Percentiles rank a stretch among this genome's conserved stretches.
Evolutionary conservation across 176 grass and related monocot species (phyloP).

Genomic region (Puya raimondii): DNA sequence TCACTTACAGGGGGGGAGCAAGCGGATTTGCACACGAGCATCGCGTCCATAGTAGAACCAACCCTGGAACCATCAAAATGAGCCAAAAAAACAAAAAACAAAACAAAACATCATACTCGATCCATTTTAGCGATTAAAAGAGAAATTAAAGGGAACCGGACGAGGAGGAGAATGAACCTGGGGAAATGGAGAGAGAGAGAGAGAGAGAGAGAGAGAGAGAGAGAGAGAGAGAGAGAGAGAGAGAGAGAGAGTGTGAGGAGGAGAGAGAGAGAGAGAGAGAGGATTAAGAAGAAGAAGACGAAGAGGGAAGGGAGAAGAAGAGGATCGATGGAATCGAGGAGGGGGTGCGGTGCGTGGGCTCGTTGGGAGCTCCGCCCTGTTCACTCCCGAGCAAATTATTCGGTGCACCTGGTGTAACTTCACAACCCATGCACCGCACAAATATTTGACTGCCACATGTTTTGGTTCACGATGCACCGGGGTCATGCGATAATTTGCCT

Average conservation of each 20-base stretch:
- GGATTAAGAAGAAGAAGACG: background rate
- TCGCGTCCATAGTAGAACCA: background rate
- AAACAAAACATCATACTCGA: too few relatives aligned
- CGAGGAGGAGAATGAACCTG: background rate
- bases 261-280: background rate
- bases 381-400: background rate
- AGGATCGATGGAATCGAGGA: background rate
- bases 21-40: background rate
- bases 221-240: background rate
- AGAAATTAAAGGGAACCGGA: background rate
- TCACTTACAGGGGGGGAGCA: background rate
- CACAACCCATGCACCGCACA: too few relatives aligned
- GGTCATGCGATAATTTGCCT: too few relatives aligned
- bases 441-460: too few relatives aligned
- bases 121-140: background rate
- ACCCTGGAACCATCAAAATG: background rate
- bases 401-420: too few relatives aligned
- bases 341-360: background rate
- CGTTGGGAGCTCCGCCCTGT: background rate
- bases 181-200: background rate
- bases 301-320: background rate
- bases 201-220: background rate
- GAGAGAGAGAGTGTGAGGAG: background rate
- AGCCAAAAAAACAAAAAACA: background rate
- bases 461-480: too few relatives aligned